A percentile compares a stretch with the other conserved stretches of the same genome.
Evolutionary conservation across 2,329 filamentous ascomycete genomes (phyloP).

Genomic region (Lecanoromycetidae sp.): DNA sequence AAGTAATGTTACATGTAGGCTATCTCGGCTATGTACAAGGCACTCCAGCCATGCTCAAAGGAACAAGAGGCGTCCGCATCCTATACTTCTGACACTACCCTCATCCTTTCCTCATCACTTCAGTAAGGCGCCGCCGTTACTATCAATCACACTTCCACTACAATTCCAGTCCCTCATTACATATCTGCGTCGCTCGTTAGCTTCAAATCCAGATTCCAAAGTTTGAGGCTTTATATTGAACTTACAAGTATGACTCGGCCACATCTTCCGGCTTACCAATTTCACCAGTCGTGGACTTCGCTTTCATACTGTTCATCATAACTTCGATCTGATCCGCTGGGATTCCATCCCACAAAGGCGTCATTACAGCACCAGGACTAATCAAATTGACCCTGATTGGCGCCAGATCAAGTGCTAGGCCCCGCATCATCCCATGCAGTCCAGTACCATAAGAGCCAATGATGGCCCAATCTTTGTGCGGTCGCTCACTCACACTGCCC

Average conservation of each 20-base stretch:
- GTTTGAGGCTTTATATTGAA: not conserved
- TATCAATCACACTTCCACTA: slow-evolving; percentile 33
- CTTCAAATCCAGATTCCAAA: not conserved
- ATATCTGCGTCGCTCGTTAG: slow-evolving; percentile 16
- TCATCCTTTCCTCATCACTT: not conserved
- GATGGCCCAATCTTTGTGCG: slow-evolving; percentile 40
- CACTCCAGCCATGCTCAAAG: too few relatives aligned
- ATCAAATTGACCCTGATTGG: slow-evolving; percentile 54
- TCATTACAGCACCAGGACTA: slow-evolving; percentile 42
- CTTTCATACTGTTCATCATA: slow-evolving; percentile 17
- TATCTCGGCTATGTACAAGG: too few relatives aligned
- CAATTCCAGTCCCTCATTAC: slow-evolving; percentile 35
- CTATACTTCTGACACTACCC: not conserved
- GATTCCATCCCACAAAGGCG: slow-evolving; percentile 31
- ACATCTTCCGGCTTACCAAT: slow-evolving; percentile 32
- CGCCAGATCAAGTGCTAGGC: slow-evolving; percentile 38
- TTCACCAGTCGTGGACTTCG: slow-evolving; percentile 22
- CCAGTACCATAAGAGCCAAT: slow-evolving; percentile 39
- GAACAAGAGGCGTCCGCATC: too few relatives aligned
- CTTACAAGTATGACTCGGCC: slow-evolving; percentile 37
- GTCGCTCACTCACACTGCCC: slow-evolving; percentile 40
- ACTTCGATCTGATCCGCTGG: slow-evolving; percentile 21
- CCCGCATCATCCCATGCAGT: slow-evolving; percentile 41
- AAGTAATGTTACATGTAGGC: too few relatives aligned
- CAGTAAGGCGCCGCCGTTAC: slow-evolving; percentile 30